phyloP scores from a whole-genome alignment of 2,329 filamentous ascomycete species.

The Westerdykella ornata region DNA sequence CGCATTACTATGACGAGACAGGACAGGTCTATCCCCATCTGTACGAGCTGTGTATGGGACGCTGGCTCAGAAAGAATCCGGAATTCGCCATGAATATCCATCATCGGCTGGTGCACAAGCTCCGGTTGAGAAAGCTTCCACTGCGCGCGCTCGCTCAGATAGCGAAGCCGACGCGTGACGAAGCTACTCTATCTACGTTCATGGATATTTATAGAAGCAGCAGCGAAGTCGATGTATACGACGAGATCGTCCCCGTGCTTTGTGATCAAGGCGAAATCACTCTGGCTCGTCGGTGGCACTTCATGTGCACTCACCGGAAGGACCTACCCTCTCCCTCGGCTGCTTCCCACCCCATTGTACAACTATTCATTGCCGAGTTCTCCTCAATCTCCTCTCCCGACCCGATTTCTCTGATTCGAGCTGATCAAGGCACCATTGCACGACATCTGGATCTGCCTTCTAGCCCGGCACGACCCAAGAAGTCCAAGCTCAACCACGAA shows the following conservation, averaged over 20 bases:
- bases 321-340: constrained; percentile 36
- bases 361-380: constrained; percentile 24
- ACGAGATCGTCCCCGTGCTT: constrained; percentile 35
- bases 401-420: not conserved
- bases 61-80: constrained; percentile 26
- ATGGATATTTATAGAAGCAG: constrained; percentile 36
- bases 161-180: constrained; percentile 6
- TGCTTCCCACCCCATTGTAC: constrained; percentile 24
- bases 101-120: constrained; percentile 18
- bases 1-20: constrained; percentile 36
- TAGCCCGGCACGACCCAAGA: not conserved
- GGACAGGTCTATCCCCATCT: constrained; percentile 34
- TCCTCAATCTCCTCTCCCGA: constrained; percentile 8
- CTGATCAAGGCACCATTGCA: not conserved
- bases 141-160: constrained; percentile 15
- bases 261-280: constrained; percentile 19
- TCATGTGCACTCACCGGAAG: constrained; percentile 28
- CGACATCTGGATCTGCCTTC: not conserved
- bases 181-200: constrained; percentile 21
- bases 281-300: constrained; percentile 37
- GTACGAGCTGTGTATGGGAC: constrained; percentile 42
- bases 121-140: constrained; percentile 21
- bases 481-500: constrained; percentile 21
- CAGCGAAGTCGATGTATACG: constrained; percentile 38
- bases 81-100: constrained; percentile 20